A percentile compares a stretch with the other conserved stretches of the same genome.
Evolutionary conservation across 352 stramenopile species (phyloP).

Genomic region (Phytophthora vignae): DNA sequence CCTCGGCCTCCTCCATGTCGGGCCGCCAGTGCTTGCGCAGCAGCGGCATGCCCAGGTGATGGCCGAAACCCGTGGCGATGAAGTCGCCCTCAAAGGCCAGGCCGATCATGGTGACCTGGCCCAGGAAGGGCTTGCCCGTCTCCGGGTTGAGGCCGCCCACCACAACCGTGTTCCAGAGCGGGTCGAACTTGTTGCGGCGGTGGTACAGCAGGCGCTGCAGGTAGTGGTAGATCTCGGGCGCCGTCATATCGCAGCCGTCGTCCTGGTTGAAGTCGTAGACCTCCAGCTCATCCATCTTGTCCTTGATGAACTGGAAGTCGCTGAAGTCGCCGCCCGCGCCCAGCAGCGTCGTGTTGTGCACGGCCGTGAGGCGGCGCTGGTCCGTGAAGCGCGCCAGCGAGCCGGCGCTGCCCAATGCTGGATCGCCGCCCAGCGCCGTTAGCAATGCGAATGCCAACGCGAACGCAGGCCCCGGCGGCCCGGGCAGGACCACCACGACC

Average conservation of each 20-base stretch:
- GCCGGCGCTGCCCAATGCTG: too few species aligned
- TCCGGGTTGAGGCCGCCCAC: constrained; percentile 94
- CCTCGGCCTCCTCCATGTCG: constrained; percentile 95
- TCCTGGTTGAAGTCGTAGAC: constrained; percentile 96
- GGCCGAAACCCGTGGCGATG: constrained; percentile 97
- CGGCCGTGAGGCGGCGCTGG: constrained; percentile 84
- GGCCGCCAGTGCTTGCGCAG: constrained; percentile 95
- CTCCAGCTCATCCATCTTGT: constrained; percentile 95
- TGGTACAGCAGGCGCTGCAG: constrained; percentile 98
- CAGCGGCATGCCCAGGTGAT: constrained; percentile 97
- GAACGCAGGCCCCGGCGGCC: too few species aligned
- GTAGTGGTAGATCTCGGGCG: constrained; percentile 97
- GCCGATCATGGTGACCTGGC: constrained; percentile 97
- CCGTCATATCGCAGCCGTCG: constrained; percentile 94
- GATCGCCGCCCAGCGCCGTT: too few species aligned
- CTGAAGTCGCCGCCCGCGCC: constrained; percentile 97
- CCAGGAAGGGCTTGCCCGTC: constrained; percentile 94
- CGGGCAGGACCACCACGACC: too few species aligned
- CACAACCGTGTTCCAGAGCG: constrained; percentile 98
- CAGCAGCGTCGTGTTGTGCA: constrained; percentile 95
- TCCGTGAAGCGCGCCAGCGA: constrained; percentile 98
- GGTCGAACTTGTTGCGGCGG: constrained; percentile 98
- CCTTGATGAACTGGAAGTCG: constrained; percentile 97
- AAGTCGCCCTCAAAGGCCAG: constrained; percentile 98
- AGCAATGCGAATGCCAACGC: too few species aligned